phyloP scores from a whole-genome alignment of 2,329 filamentous ascomycete genomes.

The Colletotrichum caudatum region DNA sequence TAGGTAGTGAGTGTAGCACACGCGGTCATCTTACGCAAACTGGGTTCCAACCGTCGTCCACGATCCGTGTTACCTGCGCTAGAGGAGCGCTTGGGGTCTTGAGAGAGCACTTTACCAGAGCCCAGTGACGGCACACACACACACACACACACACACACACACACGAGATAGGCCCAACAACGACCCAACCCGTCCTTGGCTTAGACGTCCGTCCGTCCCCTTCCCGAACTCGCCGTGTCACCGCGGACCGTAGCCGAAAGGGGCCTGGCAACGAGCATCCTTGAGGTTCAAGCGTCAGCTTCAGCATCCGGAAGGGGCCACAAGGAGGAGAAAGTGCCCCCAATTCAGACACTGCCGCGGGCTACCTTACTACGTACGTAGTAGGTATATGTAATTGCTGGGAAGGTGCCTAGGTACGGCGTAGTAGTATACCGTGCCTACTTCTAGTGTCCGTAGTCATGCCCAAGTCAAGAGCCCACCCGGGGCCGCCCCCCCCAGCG shows the following conservation, averaged over 20 bases:
- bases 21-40: slow-evolving; percentile 22
- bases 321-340: slow-evolving; percentile 4
- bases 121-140: not conserved
- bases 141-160: not conserved
- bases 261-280: not conserved
- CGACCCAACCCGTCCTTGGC: not conserved
- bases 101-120: not conserved
- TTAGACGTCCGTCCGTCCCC: not conserved
- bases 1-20: not conserved
- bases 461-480: slow-evolving; percentile 24
- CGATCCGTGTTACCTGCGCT: slow-evolving; percentile 10
- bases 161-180: slow-evolving; percentile 2
- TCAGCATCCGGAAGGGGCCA: not conserved
- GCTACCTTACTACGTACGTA: not conserved
- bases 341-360: not conserved
- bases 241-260: not conserved
- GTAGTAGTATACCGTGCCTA: too few relatives aligned
- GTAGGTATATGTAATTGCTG: not conserved
- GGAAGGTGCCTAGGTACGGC: slow-evolving; percentile 13
- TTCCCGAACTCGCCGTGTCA: not conserved
- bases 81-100: not conserved
- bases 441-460: not conserved
- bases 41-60: not conserved
- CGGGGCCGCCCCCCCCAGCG: slow-evolving; percentile 35
- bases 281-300: not conserved